phyloP scores from a whole-genome alignment of 768 basidiomycete genomes.

The Mycena pura region DNA sequence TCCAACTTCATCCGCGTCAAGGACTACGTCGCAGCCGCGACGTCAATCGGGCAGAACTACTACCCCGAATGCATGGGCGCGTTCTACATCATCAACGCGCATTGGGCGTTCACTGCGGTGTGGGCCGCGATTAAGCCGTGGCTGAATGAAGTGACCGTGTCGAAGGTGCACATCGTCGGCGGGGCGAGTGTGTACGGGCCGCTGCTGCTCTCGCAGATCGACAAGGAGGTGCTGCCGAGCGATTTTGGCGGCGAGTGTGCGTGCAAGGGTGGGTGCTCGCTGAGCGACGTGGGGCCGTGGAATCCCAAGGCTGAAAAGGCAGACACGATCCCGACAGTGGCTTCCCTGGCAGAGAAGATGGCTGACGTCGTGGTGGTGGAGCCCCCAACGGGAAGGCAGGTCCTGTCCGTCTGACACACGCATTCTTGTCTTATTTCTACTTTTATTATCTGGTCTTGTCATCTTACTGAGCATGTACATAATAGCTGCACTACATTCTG shows the following conservation, averaged over 20 bases:
- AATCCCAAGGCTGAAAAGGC: conserved; percentile 12
- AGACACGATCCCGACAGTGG: neutral
- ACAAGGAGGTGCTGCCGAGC: conserved; percentile 78
- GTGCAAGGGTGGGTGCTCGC: conserved; percentile 81
- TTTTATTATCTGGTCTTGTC: too few relatives aligned
- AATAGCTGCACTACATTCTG: too few relatives aligned
- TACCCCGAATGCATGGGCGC: conserved; percentile 95
- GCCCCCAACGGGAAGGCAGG: conserved; percentile 1
- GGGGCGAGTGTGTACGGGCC: conserved; percentile 62
- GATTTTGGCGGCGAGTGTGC: conserved; percentile 86
- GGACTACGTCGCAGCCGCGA: conserved; percentile 83
- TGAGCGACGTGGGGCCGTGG: conserved; percentile 50
- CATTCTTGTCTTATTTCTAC: neutral
- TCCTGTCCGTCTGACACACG: conserved; percentile 7
- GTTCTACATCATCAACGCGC: conserved; percentile 98
- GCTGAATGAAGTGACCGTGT: conserved; percentile 94
- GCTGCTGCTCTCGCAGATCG: conserved; percentile 82
- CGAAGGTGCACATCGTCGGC: conserved; percentile 91
- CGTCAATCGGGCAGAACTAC: conserved; percentile 85
- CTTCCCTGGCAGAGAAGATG: conserved; percentile 16
- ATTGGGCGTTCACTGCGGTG: conserved; percentile 88
- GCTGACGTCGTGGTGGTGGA: neutral
- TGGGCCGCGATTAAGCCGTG: conserved; percentile 92
- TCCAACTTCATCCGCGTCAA: conserved; percentile 89
- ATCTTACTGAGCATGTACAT: conserved; percentile 16